Conservation (phyloP, 345 rosid species). For the Eucalyptus cladocalyx region DNA sequence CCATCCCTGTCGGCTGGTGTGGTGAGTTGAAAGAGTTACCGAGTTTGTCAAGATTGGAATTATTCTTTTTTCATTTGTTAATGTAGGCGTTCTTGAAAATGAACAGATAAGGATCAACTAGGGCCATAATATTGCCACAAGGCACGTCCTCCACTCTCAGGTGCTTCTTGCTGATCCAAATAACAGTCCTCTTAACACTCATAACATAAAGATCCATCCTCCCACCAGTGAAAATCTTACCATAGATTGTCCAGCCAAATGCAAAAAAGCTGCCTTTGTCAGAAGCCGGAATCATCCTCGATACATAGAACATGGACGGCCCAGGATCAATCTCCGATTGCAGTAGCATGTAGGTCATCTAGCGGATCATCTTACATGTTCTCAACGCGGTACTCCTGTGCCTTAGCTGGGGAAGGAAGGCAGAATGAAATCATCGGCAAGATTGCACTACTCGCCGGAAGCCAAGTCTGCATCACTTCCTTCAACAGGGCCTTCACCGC, state of each 20-base stretch:
- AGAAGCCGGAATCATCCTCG: slow-evolving; percentile 78
- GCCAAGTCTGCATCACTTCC: slow-evolving; percentile 82
- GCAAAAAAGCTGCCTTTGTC: slow-evolving; percentile 76
- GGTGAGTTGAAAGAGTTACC: too few relatives aligned
- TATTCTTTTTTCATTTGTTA: slow-evolving; percentile 66
- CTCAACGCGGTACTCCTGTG: slow-evolving; percentile 64
- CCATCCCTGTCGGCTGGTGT: too few relatives aligned
- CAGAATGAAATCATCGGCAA: slow-evolving; percentile 69
- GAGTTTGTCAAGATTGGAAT: too few relatives aligned
- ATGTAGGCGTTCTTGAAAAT: slow-evolving; percentile 64
- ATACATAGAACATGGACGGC: slow-evolving; percentile 67
- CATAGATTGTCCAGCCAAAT: slow-evolving; percentile 64
- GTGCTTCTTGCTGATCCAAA: slow-evolving; percentile 84
- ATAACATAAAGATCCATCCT: slow-evolving; percentile 49
- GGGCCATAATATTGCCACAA: slow-evolving; percentile 72
- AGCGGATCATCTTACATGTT: slow-evolving; percentile 71
- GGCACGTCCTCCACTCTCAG: slow-evolving; percentile 79
- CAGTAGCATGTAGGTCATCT: slow-evolving; percentile 55
- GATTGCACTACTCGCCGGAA: slow-evolving; percentile 54
- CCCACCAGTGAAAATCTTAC: slow-evolving; percentile 53
- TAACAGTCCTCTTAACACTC: slow-evolving; percentile 61
- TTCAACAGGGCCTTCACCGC: slow-evolving; percentile 67
- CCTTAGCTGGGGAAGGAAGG: slow-evolving; percentile 53
- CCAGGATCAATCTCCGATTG: slow-evolving; percentile 62
- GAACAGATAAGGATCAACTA: slow-evolving; percentile 65